phyloP scores from a whole-genome alignment of 2,329 filamentous ascomycete genomes.

The Pestalotiopsis sp. region DNA sequence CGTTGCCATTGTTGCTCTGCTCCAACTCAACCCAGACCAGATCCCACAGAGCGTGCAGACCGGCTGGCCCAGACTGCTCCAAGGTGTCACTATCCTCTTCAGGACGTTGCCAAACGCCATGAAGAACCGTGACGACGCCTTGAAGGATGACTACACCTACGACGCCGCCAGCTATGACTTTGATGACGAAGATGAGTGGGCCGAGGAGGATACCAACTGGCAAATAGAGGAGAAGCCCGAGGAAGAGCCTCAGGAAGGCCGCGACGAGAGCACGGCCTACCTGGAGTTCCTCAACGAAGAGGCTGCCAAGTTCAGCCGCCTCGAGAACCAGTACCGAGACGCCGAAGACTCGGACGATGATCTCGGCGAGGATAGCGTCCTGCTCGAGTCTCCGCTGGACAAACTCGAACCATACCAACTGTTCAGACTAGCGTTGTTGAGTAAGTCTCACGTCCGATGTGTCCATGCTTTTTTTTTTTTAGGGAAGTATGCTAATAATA shows the following conservation, averaged over 20 bases:
- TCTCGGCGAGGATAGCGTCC: conserved; percentile 86
- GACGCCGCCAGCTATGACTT: conserved; percentile 63
- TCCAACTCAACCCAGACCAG: conserved; percentile 77
- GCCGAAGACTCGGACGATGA: conserved; percentile 80
- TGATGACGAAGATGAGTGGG: conserved; percentile 79
- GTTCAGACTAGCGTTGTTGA: conserved; percentile 80
- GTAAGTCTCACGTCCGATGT: conserved; percentile 57
- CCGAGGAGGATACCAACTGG: conserved; percentile 83
- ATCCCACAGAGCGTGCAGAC: conserved; percentile 92
- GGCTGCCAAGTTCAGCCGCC: conserved; percentile 81
- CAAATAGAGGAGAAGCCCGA: conserved; percentile 72
- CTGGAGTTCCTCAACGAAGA: conserved; percentile 95
- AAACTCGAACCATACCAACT: conserved; percentile 92
- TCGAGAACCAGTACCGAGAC: conserved; percentile 42
- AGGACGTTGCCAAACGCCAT: conserved; percentile 85
- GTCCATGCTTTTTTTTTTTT: background rate
- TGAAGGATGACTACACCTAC: conserved; percentile 82
- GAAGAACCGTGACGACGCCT: conserved; percentile 90
- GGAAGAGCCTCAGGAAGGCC: conserved; percentile 67
- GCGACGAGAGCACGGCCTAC: conserved; percentile 92
- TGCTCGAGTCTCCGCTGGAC: conserved; percentile 92
- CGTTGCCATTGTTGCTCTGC: conserved; percentile 84
- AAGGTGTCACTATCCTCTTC: conserved; percentile 87
- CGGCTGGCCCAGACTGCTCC: conserved; percentile 90
- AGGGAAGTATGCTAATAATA: conserved; percentile 29